phyloP scores from a whole-genome alignment of 495 filamentous ascomycete genomes.

The Aspergillus sparsus region DNA sequence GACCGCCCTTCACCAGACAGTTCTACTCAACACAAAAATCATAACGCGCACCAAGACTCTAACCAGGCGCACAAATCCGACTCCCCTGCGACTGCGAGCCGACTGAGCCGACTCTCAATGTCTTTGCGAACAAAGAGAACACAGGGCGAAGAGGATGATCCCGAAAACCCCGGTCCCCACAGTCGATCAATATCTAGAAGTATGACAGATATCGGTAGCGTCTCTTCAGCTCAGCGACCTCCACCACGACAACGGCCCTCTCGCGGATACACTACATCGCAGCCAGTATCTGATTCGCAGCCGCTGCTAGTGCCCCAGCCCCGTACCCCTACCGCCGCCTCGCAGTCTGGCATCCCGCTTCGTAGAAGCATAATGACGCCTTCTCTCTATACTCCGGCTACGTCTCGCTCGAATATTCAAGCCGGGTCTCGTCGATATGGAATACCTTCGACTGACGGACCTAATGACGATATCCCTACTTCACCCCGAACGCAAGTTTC shows the following conservation, averaged over 20 bases:
- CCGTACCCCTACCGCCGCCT: slow-evolving; percentile 43
- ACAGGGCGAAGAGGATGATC: slow-evolving; percentile 37
- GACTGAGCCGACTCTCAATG: slow-evolving; percentile 42
- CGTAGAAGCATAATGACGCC: slow-evolving; percentile 48
- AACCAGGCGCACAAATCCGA: slow-evolving; percentile 33
- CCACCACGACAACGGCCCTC: slow-evolving; percentile 44
- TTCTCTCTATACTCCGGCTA: slow-evolving; percentile 38
- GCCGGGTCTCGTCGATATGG: slow-evolving; percentile 52
- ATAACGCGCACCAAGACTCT: slow-evolving; percentile 24
- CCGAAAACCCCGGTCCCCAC: slow-evolving; percentile 27
- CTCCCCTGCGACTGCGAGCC: slow-evolving; percentile 33
- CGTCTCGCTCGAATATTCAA: slow-evolving; percentile 46
- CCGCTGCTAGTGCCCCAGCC: slow-evolving; percentile 32
- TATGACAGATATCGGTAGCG: slow-evolving; percentile 40
- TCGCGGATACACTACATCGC: slow-evolving; percentile 42
- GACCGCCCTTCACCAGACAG: slow-evolving; percentile 26
- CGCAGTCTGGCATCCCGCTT: slow-evolving; percentile 43
- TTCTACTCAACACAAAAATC: slow-evolving; percentile 6
- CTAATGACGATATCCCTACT: slow-evolving; percentile 27
- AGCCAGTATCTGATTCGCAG: slow-evolving; percentile 29
- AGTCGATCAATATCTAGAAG: slow-evolving; percentile 42
- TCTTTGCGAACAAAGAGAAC: slow-evolving; percentile 40
- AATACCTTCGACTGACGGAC: slow-evolving; percentile 28
- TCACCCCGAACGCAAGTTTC: slow-evolving; percentile 30
- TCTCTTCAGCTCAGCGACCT: slow-evolving; percentile 31